Evolutionary conservation across 2,329 filamentous ascomycete genomes (phyloP).

Genomic region (Trichophyton verrucosum): DNA sequence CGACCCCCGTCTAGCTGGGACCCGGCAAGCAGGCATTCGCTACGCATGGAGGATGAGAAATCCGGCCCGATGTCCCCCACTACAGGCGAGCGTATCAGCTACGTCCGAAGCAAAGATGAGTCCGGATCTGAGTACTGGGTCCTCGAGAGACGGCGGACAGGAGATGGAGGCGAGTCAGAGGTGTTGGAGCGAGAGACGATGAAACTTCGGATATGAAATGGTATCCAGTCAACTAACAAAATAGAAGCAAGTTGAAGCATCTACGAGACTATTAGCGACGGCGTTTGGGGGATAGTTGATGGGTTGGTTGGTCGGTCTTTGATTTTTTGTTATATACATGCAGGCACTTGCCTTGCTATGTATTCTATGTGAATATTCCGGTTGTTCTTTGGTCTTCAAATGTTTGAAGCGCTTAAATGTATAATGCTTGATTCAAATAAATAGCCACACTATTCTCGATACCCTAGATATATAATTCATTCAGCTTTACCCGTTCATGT

Average conservation of each 20-base stretch:
- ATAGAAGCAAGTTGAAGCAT: background rate
- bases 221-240: no score
- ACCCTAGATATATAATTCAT: background rate
- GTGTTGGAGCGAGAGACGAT: constrained; percentile 22
- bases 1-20: background rate
- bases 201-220: constrained; percentile 18
- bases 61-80: background rate
- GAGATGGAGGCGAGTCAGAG: constrained; percentile 24
- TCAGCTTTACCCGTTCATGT: no score
- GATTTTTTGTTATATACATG: background rate
- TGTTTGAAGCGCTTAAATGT: background rate
- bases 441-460: background rate
- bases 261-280: background rate
- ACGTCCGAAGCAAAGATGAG: constrained; percentile 19
- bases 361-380: background rate
- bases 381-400: background rate
- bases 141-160: constrained; percentile 23
- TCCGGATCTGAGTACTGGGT: constrained; percentile 26
- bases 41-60: background rate
- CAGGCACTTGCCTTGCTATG: no score
- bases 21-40: background rate
- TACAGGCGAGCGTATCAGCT: constrained; percentile 23
- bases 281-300: background rate
- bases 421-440: background rate
- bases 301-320: background rate